phyloP scores from a whole-genome alignment of 2,329 filamentous ascomycete genomes.

The Raffaelea albimanens region DNA sequence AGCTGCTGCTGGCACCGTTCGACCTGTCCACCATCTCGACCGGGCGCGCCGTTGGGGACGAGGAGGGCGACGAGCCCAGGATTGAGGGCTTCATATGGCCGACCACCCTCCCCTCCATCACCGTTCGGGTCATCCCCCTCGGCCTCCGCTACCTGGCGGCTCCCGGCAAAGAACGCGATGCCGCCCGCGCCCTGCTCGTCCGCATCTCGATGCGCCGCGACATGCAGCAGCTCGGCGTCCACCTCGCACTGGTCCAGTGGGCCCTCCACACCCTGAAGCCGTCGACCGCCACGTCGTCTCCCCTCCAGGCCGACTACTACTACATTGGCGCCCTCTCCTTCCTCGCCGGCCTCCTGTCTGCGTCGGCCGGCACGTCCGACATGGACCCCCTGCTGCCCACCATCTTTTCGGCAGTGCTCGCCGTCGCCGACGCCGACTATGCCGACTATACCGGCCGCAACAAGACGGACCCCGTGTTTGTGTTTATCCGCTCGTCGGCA shows the following conservation, averaged over 20 bases:
- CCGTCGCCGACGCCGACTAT: constrained; percentile 39
- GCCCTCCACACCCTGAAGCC: constrained; percentile 49
- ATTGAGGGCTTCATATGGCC: constrained; percentile 44
- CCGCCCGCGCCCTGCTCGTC: constrained; percentile 74
- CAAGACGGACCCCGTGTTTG: constrained; percentile 28
- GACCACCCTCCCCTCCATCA: constrained; percentile 54
- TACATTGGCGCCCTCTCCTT: constrained; percentile 74
- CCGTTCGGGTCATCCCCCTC: constrained; percentile 59
- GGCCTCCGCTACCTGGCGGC: constrained; percentile 62
- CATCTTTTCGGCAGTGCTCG: constrained; percentile 58
- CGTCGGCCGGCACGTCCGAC: constrained; percentile 63
- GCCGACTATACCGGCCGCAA: constrained; percentile 27
- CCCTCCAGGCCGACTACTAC: too few species aligned
- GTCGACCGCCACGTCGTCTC: too few species aligned
- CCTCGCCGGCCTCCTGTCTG: constrained; percentile 60
- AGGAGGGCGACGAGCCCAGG: constrained; percentile 14
- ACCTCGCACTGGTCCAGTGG: constrained; percentile 62
- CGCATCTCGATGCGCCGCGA: constrained; percentile 75
- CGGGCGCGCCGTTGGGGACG: constrained; percentile 2
- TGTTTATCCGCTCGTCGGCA: constrained; percentile 58
- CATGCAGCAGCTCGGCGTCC: constrained; percentile 70
- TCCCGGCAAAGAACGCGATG: constrained; percentile 80
- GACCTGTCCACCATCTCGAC: constrained; percentile 80
- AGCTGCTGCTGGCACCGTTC: constrained; percentile 78
- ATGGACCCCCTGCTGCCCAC: constrained; percentile 56